Percentiles rank a stretch among this genome's conserved stretches.
Conservation (phyloP, 2,329 filamentous ascomycete genomes). For the Phaeophleospora eucalypticola region DNA sequence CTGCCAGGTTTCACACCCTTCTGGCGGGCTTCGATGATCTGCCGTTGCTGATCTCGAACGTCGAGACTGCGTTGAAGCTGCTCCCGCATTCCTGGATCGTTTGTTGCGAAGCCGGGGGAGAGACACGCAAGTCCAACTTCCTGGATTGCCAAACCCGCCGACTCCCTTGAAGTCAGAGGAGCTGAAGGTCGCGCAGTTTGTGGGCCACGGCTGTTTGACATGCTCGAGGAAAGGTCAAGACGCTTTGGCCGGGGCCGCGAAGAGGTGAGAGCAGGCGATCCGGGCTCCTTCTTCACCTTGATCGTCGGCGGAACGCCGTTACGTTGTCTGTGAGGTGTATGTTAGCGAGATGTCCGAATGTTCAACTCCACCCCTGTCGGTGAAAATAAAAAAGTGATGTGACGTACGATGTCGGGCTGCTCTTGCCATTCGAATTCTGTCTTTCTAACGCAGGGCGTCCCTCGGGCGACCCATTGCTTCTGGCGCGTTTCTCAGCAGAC, state of each 20-base stretch:
- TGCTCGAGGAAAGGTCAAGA: slow-evolving; percentile 65
- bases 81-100: slow-evolving; percentile 94
- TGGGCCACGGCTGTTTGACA: slow-evolving; percentile 39
- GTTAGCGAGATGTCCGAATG: no score
- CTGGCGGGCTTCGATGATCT: slow-evolving; percentile 90
- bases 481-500: slow-evolving; percentile 30
- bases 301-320: slow-evolving; percentile 66
- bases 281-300: slow-evolving; percentile 92
- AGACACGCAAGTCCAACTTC: slow-evolving; percentile 92
- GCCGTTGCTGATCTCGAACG: slow-evolving; percentile 87
- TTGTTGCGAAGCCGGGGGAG: slow-evolving; percentile 91
- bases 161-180: slow-evolving; percentile 71
- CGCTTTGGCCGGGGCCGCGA: slow-evolving; percentile 71
- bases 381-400: slow-evolving; percentile 15
- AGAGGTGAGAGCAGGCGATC: slow-evolving; percentile 73
- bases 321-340: slow-evolving; percentile 45
- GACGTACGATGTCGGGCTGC: slow-evolving; percentile 48
- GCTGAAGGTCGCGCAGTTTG: slow-evolving; percentile 57
- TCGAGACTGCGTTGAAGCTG: slow-evolving; percentile 91
- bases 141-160: slow-evolving; percentile 70
- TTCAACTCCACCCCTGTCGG: slow-evolving; percentile 1
- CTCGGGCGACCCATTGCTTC: slow-evolving; percentile 35
- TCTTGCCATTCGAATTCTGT: slow-evolving; percentile 47
- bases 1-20: slow-evolving; percentile 66
- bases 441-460: slow-evolving; percentile 15